Evolutionary conservation across 2,329 filamentous ascomycete genomes (phyloP), one percentile per base, ranked within the genome.

Genomic region (Phyllosticta citriasiana): DNA sequence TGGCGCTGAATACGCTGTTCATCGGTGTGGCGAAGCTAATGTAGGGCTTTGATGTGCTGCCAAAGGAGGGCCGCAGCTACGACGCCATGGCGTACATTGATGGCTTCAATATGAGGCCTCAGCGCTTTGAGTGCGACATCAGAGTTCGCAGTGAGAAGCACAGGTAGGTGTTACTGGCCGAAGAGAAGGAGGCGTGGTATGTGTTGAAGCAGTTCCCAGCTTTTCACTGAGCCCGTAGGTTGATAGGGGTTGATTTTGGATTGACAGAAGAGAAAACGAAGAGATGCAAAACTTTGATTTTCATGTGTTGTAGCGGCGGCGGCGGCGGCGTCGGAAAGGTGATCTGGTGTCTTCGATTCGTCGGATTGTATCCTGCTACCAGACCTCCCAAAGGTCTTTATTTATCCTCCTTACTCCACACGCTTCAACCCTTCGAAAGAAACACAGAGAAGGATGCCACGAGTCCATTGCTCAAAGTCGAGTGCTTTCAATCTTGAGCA

Each of bases 11-110:
- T 19, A 66, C 70, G 58, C 60, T 74, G 52, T 69, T 69, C 63
- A 66, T 73, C 61, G 68, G 70, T 19, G 54, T 74, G 19, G 67
- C 70, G 4, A 72, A 71, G 65, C 65, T 72, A 8, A 51, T 71
- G 10, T 70, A 73, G 73, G 71, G 69, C 0, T 74, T 72, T 57
- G 69, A 76, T 50, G 70, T 76, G 30, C 14, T 59, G 61, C 67
- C 70, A 0, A 63, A 67, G 4, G 65, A 70, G 33, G 73, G 71
- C 3, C 55, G 1, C 4, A 53, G 56, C 51, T 76, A 76, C 60
- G 73, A 76, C 58, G 73, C 68, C 12, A 74, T 75, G 63, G 71
- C 68, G 14, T 76, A 76, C 57, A 76, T 73, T 2, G 73, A 76
- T 22, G 74, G 73, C 2, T 75, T 76, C 59, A 76, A 76, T 57